phyloP scores from a whole-genome alignment of 495 filamentous ascomycete species.

The Saxophila tyrrhenica region DNA sequence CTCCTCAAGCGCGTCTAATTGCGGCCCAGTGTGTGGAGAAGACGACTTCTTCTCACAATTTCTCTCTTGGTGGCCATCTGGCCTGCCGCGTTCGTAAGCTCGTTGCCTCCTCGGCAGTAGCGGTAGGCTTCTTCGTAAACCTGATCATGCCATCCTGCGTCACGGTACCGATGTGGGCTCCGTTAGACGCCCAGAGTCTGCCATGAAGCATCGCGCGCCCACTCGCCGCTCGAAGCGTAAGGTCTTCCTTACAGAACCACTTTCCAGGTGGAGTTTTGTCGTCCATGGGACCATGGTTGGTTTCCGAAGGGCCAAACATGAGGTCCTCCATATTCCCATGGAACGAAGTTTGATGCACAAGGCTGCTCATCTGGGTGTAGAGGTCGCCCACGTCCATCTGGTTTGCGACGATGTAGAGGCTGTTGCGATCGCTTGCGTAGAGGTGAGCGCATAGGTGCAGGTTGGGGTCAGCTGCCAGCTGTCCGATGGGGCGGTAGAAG shows the following conservation, averaged over 20 bases:
- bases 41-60: neutral
- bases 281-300: conserved; percentile 24
- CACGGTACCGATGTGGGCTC: conserved; percentile 26
- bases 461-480: conserved; percentile 30
- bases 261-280: conserved; percentile 33
- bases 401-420: conserved; percentile 50
- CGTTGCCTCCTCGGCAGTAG: neutral
- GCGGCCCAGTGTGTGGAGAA: too few species aligned
- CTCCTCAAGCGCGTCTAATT: neutral
- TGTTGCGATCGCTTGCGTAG: conserved; percentile 59
- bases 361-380: conserved; percentile 43
- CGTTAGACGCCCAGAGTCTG: conserved; percentile 51
- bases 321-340: conserved; percentile 37
- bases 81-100: neutral
- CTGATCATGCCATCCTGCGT: conserved; percentile 23
- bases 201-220: conserved; percentile 51
- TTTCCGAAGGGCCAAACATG: conserved; percentile 5
- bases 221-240: conserved; percentile 42
- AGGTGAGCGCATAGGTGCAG: conserved; percentile 54
- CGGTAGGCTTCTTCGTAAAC: conserved; percentile 3
- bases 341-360: conserved; percentile 52
- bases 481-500: conserved; percentile 44
- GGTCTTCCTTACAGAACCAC: conserved; percentile 62
- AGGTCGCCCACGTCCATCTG: conserved; percentile 44
- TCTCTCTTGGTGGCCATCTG: conserved; percentile 20